These are phyloP conservation scores for Boletus subcaerulescens DNA, from an alignment of 768 basidiomycete species.

Conservation along the genomic window DNA sequence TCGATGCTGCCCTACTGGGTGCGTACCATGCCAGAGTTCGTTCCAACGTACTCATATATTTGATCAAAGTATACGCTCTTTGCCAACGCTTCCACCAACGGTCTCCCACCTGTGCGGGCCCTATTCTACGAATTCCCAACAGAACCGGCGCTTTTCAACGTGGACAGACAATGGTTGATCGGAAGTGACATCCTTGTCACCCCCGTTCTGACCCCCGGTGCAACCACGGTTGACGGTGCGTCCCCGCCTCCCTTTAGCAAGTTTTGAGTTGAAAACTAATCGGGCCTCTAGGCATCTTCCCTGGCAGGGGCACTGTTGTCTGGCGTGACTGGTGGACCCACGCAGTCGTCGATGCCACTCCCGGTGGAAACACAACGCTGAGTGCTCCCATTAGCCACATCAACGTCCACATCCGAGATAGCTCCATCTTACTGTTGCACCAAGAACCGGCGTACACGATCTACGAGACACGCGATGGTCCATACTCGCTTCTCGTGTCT, in stretches of 20 bases:
- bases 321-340: slow-evolving; percentile 81
- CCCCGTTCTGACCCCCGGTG: slow-evolving; percentile 69
- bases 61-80: slow-evolving; percentile 63
- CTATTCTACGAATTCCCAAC: slow-evolving; percentile 78
- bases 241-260: neutral
- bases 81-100: slow-evolving; percentile 59
- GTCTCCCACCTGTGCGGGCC: slow-evolving; percentile 71
- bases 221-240: slow-evolving; percentile 62
- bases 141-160: slow-evolving; percentile 57
- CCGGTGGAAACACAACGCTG: slow-evolving; percentile 47
- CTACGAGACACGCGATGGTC: slow-evolving; percentile 58
- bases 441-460: slow-evolving; percentile 63
- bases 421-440: slow-evolving; percentile 63
- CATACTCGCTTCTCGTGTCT: slow-evolving; percentile 62
- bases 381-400: slow-evolving; percentile 72
- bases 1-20: slow-evolving; percentile 79
- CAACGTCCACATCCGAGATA: slow-evolving; percentile 72
- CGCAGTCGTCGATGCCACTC: slow-evolving; percentile 43
- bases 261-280: neutral
- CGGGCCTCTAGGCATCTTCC: slow-evolving; percentile 51
- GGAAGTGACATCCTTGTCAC: slow-evolving; percentile 72
- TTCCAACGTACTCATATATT: neutral
- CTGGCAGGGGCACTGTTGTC: slow-evolving; percentile 52
- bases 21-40: slow-evolving; percentile 18
- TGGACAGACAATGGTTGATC: slow-evolving; percentile 70